A percentile compares a stretch with the other conserved stretches of the same genome.
These are phyloP conservation scores for Geosiphon pyriformis DNA, from an alignment of 192 early-diverging fungal genomes.

Conservation along the genomic window DNA sequence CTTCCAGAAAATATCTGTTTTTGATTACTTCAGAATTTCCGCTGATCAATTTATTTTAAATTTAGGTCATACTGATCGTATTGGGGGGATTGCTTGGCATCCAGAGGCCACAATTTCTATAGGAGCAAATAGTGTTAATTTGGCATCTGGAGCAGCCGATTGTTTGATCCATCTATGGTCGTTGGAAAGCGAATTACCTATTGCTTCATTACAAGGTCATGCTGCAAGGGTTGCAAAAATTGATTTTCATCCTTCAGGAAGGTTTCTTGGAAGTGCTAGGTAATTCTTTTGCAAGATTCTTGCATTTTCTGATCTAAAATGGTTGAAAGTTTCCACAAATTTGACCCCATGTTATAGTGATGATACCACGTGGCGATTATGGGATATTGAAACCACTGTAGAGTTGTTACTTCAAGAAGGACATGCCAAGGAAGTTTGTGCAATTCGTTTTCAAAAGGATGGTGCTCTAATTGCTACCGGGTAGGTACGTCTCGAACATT, in stretches of 20 bases:
- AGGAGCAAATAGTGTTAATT: conserved; percentile 54
- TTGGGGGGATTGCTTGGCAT: conserved; percentile 87
- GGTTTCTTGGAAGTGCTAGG: conserved; percentile 67
- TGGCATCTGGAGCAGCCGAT: conserved; percentile 84
- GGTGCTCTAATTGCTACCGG: conserved; percentile 85
- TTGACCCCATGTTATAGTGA: conserved; percentile 45
- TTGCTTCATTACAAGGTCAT: conserved; percentile 77
- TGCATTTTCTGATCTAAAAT: background rate
- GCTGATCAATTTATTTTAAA: background rate
- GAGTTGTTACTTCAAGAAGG: conserved; percentile 91
- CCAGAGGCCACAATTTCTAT: conserved; percentile 65
- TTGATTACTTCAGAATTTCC: background rate
- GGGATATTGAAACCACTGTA: conserved; percentile 73
- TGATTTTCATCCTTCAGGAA: conserved; percentile 85
- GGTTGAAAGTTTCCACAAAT: no score
- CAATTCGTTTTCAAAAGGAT: conserved; percentile 87
- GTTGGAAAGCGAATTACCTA: conserved; percentile 68
- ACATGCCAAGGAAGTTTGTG: conserved; percentile 91
- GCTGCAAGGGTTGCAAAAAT: conserved; percentile 76
- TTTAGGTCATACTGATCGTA: conserved; percentile 78
- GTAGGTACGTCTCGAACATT: conserved; percentile 43
- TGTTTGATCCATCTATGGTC: conserved; percentile 77
- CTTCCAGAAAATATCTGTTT: background rate
- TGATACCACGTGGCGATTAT: conserved; percentile 95
- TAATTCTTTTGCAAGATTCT: conserved; percentile 2